Evolutionary conservation across 176 grass and related monocot species (phyloP).

Genomic region (Oryza coarctata): DNA sequence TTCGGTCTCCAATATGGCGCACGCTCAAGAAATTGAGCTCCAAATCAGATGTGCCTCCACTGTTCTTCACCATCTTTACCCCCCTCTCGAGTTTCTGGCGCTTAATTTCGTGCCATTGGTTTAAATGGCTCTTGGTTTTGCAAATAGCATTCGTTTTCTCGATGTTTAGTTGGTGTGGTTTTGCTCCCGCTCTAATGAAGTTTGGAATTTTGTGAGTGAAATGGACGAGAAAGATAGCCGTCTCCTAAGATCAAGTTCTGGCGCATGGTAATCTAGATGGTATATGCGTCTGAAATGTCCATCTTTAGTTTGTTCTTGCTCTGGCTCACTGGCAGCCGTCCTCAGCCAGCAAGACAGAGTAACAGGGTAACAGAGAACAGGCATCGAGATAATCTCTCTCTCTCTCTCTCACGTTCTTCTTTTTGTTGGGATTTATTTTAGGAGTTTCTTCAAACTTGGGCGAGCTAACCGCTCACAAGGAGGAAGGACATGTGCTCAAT

Average conservation of each 20-base stretch:
- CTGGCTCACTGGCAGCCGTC: not conserved
- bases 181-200: not conserved
- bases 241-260: not conserved
- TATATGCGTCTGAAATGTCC: not conserved
- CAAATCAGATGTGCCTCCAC: conserved; percentile 43
- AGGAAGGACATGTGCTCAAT: not conserved
- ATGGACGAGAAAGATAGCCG: not conserved
- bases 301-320: not conserved
- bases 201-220: not conserved
- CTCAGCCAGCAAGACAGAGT: not conserved
- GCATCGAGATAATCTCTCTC: not conserved
- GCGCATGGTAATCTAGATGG: not conserved
- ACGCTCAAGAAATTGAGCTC: conserved; percentile 55
- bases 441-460: not conserved
- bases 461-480: not conserved
- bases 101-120: not conserved
- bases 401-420: not conserved
- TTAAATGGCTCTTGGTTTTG: not conserved
- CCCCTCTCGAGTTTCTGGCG: not conserved
- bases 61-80: not conserved
- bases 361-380: not conserved
- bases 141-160: not conserved
- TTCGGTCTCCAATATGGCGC: conserved; percentile 33
- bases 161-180: not conserved
- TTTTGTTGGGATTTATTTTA: not conserved